Evolutionary conservation across 306 rosid genomes (phyloP), one percentile per base, ranked within the genome.

Genomic region (Vigna unguiculata): DNA sequence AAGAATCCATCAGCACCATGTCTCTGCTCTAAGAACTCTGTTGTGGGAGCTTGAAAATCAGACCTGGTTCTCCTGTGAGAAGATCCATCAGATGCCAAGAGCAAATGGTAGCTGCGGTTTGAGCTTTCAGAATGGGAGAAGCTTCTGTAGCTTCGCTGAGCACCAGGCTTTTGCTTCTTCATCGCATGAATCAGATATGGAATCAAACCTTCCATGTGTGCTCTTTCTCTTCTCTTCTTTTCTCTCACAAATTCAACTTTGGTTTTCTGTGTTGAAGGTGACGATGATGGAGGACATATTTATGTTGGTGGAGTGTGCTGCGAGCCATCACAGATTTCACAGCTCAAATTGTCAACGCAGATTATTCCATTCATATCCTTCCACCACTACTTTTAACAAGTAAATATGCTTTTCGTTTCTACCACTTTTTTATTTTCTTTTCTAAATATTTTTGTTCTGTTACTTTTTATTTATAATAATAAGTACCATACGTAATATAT

Each of bases 191-290:
- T 51, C 21, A 93, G 85, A 87, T 78, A 93, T 10, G 97, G 97
- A 80, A 93, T 93, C 75, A 90, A 86, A 14, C 96, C 97, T 77
- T 93, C 97, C 97, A 93, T 92, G 12, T 65, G 20, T 32, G 16
- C 75, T 46, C 22, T 57, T 64, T 28, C 48, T 36, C 38, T 38
- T 62, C 62, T 55, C 61, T 24, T 53, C 61, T 70, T 22, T 40
- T 81, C 60, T 61, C 53, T 69, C 45, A 51, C 52, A 30, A 49
- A n/a, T 9, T 10, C 60, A 76, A 70, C 54, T 57, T 72, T 32
- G 36, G 1, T 72, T 58, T 60, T 55, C 79, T 62, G 21, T 53
- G 62, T 21, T 8, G 9, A 32, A 59, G 63, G 74, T 67, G 22
- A 9, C 21, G 9, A 14, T 22, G 9, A 14, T 22, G 9, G 41